Evolutionary conservation across 345 rosid genomes (phyloP), one percentile per base, ranked within the genome.

Genomic region (Triadica sebifera): DNA sequence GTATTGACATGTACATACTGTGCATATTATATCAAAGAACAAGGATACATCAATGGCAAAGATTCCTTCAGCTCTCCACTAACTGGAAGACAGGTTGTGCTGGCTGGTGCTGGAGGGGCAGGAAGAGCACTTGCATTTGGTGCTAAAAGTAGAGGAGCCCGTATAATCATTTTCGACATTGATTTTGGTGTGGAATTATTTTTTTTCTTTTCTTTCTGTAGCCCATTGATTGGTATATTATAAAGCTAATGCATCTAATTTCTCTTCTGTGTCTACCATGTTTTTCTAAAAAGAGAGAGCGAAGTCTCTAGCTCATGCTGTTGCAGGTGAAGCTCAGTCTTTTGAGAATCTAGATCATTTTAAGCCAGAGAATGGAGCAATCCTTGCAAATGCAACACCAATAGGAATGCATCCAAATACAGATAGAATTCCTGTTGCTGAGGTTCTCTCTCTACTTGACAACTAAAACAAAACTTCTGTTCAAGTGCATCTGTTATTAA

Each of bases 91-190:
- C 74, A 79, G 65, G 87, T 89, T 64, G 89, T 87, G 59, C 74
- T 87, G 12, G 88, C 80, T 57, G 93, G 93, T 16, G 93, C 89
- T 58, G 90, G 90, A 50, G 90, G 90, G 37, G 93, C 93, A 13
- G 90, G 90, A 64, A 77, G 90, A 82, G 90, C 93, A 62, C 78
- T 87, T 66, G 93, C 88, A n/a, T 84, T 87, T 52, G 90, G 89
- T 43, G 93, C 88, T 43, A 84, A 79, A 69, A 87, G 71, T 25
- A 80, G 85, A 78, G 89, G 90, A 77, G 87, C 90, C 55, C 83
- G 80, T 25, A 70, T 87, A 34, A 50, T 87, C 68, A 67, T 89
- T 74, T 87, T 86, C 24, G 86, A 89, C 86, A 76, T 86, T 58
- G 87, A 86, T 83, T 75, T 87, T 15, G 88, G 89, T 85, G 84